Base-by-base conservation (phyloP, 2,329 filamentous ascomycete genomes). In the Neurospora sp. region DNA sequence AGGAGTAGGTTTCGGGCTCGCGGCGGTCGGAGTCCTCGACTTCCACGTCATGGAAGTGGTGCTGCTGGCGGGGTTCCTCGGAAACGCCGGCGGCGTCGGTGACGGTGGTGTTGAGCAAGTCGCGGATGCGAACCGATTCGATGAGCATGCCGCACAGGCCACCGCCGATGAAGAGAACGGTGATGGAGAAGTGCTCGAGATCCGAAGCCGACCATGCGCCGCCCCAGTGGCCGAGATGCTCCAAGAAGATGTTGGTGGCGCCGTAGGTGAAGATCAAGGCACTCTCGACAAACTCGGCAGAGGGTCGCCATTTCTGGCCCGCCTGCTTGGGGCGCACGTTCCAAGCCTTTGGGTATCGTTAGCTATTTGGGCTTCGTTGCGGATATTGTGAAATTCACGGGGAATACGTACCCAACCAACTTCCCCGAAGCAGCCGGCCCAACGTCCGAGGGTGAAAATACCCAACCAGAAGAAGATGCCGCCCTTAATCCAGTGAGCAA, bases 401-500 rank as follows among this genome's bases (percentile, higher is more conserved):
- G 41, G 4, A 2, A 62, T 66, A 80, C 82, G 77, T 74, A 86
- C 85, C 95, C 95, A 98, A 74, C 95, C 95, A 70, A 95, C 86
- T 71, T 97, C 92, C 70, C 91, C 89, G 78, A 97, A 98, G 78
- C 91, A 92, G 36, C 95, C 95, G 77, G 93, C 88, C 91, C 93
- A 97, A 69, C 95, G 90, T 38, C 93, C 93, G 4, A 98, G 84
- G 0, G 92, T 97, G 71, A 97, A 82, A 23, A 97, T 81, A 8
- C 95, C 95, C 73, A 96, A 92, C 89, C 92, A 96, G 82, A 97
- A 93, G 83, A 98, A 98, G 69, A 98, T 91, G 3, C 92, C 92
- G 66, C 95, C 95, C 79, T 98, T 98, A 79, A 97, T 89, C 82
- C 92, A 97, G 78, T 98, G 95, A 8, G 95, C 95, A 57, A 97